Percentiles rank a stretch among this genome's conserved stretches.
These are phyloP conservation scores for Candida piceae DNA, from an alignment of 805 yeast species.

Conservation along the genomic window DNA sequence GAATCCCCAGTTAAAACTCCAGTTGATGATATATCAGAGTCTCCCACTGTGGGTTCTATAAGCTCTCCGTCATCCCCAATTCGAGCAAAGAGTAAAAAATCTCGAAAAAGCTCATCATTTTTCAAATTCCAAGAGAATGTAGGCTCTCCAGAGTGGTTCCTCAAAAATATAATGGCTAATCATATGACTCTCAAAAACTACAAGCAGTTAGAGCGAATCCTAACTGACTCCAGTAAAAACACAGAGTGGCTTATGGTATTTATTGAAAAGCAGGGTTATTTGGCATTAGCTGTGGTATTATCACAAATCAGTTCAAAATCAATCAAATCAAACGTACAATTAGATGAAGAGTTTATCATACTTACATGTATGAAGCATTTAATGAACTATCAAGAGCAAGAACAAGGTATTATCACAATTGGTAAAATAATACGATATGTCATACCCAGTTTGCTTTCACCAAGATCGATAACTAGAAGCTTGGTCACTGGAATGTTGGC, in stretches of 20 bases:
- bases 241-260: slow-evolving; percentile 72
- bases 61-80: slow-evolving; percentile 2
- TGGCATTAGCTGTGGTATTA: slow-evolving; percentile 65
- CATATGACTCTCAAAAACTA: slow-evolving; percentile 37
- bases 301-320: slow-evolving; percentile 42
- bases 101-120: neutral
- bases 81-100: neutral
- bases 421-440: slow-evolving; percentile 52
- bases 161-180: slow-evolving; percentile 35
- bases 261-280: slow-evolving; percentile 75
- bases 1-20: slow-evolving; percentile 3
- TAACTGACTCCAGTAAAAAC: slow-evolving; percentile 8
- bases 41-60: neutral
- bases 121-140: slow-evolving; percentile 3
- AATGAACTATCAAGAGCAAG: slow-evolving; percentile 60
- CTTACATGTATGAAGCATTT: slow-evolving; percentile 73
- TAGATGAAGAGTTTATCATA: slow-evolving; percentile 69
- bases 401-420: slow-evolving; percentile 47
- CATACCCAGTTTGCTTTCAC: slow-evolving; percentile 68
- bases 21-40: neutral
- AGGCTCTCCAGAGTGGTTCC: slow-evolving; percentile 40
- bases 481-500: slow-evolving; percentile 74
- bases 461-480: slow-evolving; percentile 69
- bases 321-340: slow-evolving; percentile 41
- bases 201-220: slow-evolving; percentile 23